Evolutionary conservation across 2,329 filamentous ascomycete genomes (phyloP).

Genomic region (Paecilomyces formosus): DNA sequence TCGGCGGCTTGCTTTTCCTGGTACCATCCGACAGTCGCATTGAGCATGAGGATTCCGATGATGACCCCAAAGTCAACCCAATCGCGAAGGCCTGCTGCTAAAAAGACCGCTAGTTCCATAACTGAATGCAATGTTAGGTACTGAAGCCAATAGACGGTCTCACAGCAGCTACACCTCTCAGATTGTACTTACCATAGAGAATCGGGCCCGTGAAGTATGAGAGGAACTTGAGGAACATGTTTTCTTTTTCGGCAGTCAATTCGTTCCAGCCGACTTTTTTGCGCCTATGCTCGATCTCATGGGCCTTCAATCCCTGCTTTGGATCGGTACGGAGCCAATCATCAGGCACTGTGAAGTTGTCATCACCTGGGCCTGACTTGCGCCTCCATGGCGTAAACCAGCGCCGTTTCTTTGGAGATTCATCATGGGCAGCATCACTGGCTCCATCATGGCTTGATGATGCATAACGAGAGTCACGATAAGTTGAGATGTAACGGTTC

Average conservation of each 20-base stretch:
- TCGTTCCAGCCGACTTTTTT: constrained; percentile 61
- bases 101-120: constrained; percentile 64
- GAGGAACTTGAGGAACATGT: constrained; percentile 62
- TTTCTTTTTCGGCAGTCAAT: constrained; percentile 61
- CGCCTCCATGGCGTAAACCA: constrained; percentile 49
- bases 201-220: constrained; percentile 64
- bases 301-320: constrained; percentile 49
- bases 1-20: constrained; percentile 69
- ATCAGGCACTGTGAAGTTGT: constrained; percentile 42
- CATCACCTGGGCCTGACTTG: constrained; percentile 9
- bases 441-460: constrained; percentile 25
- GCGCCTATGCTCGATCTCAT: constrained; percentile 54
- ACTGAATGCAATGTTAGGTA: constrained; percentile 20
- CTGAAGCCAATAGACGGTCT: background rate
- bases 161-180: background rate
- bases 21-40: constrained; percentile 67
- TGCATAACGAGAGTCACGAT: constrained; percentile 47
- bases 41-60: constrained; percentile 62
- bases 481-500: constrained; percentile 57
- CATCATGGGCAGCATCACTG: constrained; percentile 31
- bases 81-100: constrained; percentile 61
- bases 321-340: constrained; percentile 61
- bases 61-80: constrained; percentile 70
- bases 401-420: constrained; percentile 39
- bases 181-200: constrained; percentile 55